phyloP scores from a whole-genome alignment of 495 filamentous ascomycete genomes.

The Tuber microsphaerosporum region DNA sequence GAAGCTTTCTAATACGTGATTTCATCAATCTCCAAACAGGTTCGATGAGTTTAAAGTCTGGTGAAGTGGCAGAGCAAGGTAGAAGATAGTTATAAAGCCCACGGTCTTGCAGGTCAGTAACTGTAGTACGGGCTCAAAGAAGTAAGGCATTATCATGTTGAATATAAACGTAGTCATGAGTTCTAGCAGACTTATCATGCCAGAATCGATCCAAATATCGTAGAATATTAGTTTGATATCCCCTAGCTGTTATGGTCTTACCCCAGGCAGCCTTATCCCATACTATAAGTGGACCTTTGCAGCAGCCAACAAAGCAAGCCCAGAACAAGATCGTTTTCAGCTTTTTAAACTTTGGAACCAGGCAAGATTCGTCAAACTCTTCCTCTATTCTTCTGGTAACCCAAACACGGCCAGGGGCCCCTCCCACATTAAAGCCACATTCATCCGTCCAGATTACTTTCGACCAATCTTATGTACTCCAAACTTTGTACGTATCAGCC shows the following conservation, averaged over 20 bases:
- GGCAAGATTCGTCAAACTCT: too few relatives aligned
- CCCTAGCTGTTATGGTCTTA: not conserved
- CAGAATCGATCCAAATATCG: not conserved
- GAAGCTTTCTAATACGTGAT: not conserved
- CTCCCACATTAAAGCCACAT: too few relatives aligned
- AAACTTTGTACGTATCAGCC: too few relatives aligned
- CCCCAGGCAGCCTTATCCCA: not conserved
- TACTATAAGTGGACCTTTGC: not conserved
- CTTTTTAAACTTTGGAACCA: too few relatives aligned
- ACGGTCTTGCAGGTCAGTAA: not conserved
- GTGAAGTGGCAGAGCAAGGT: not conserved
- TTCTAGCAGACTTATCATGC: not conserved
- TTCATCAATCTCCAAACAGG: not conserved
- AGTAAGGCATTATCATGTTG: not conserved
- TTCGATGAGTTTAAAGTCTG: not conserved
- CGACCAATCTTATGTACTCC: too few relatives aligned
- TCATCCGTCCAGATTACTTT: too few relatives aligned
- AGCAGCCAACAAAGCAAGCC: not conserved
- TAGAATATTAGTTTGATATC: not conserved
- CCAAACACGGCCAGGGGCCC: too few relatives aligned
- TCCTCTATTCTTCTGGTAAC: too few relatives aligned
- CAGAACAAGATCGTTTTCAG: too few relatives aligned
- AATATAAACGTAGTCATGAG: not conserved
- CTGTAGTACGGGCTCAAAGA: not conserved
- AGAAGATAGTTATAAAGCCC: not conserved